Evolutionary conservation across 805 yeast species (phyloP).

Genomic region (Lipomyces japonicus): DNA sequence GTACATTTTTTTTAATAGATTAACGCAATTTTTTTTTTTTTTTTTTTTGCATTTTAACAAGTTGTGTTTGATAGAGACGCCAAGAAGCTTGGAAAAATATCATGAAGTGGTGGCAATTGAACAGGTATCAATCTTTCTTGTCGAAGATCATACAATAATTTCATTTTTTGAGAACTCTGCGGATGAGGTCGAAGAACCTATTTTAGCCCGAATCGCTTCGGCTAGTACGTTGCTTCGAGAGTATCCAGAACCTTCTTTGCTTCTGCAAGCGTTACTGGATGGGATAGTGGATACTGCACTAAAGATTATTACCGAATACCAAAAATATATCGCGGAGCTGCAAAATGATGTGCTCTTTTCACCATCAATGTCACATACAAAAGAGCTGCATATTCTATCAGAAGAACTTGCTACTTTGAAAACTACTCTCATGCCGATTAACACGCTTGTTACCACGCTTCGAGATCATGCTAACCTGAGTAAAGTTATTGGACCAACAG

Average conservation of each 20-base stretch:
- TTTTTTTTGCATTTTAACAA: neutral
- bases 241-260: conserved; percentile 50
- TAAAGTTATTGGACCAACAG: conserved; percentile 1
- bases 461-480: conserved; percentile 39
- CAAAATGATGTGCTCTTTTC: conserved; percentile 50
- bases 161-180: conserved; percentile 59
- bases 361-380: conserved; percentile 51
- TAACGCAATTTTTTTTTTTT: too few relatives aligned
- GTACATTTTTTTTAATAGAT: conserved; percentile 1
- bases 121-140: conserved; percentile 52
- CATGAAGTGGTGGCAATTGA: conserved; percentile 51
- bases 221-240: conserved; percentile 49
- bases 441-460: conserved; percentile 47
- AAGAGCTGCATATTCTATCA: conserved; percentile 51
- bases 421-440: conserved; percentile 47
- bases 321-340: conserved; percentile 46
- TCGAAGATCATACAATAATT: conserved; percentile 46
- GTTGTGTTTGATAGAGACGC: conserved; percentile 30
- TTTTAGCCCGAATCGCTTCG: conserved; percentile 47
- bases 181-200: conserved; percentile 50
- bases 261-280: conserved; percentile 54
- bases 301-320: conserved; percentile 54
- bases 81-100: conserved; percentile 46
- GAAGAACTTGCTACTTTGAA: conserved; percentile 51
- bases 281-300: conserved; percentile 51